Evolutionary conservation across 2,329 filamentous ascomycete genomes (phyloP).

Genomic region (Rutstroemia sp.): DNA sequence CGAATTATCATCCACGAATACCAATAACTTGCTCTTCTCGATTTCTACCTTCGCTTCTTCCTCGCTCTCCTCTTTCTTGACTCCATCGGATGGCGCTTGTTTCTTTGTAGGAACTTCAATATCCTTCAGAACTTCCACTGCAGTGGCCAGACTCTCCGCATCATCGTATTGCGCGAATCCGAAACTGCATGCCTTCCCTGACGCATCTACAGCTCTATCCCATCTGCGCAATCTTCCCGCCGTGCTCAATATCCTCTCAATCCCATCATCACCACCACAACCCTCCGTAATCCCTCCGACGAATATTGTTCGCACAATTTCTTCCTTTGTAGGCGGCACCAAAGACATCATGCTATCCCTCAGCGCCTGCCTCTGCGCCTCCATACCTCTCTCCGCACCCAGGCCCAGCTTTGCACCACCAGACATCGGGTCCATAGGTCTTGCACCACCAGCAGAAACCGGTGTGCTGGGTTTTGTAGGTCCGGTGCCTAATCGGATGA

Average conservation of each 20-base stretch:
- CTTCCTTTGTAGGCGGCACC: constrained; percentile 78
- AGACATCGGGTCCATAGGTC: constrained; percentile 32
- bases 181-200: constrained; percentile 77
- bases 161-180: constrained; percentile 96
- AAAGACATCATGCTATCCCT: constrained; percentile 65
- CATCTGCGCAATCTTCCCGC: constrained; percentile 77
- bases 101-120: constrained; percentile 75
- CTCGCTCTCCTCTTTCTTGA: constrained; percentile 35
- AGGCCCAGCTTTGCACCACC: constrained; percentile 31
- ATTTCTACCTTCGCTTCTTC: constrained; percentile 34
- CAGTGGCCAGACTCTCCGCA: constrained; percentile 75
- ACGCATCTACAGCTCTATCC: constrained; percentile 68
- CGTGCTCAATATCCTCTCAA: constrained; percentile 71
- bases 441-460: constrained; percentile 34
- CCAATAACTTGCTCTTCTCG: constrained; percentile 63
- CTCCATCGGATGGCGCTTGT: constrained; percentile 45
- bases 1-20: constrained; percentile 76
- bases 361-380: constrained; percentile 56
- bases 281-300: constrained; percentile 79
- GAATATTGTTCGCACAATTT: constrained; percentile 87
- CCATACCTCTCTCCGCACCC: constrained; percentile 43
- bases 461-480: constrained; percentile 51
- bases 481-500: constrained; percentile 84
- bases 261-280: constrained; percentile 64
- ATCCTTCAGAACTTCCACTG: constrained; percentile 76